Evolutionary conservation across 1,284 basidiomycete species (phyloP).

Genomic region (Apiotrichum montevideense): DNA sequence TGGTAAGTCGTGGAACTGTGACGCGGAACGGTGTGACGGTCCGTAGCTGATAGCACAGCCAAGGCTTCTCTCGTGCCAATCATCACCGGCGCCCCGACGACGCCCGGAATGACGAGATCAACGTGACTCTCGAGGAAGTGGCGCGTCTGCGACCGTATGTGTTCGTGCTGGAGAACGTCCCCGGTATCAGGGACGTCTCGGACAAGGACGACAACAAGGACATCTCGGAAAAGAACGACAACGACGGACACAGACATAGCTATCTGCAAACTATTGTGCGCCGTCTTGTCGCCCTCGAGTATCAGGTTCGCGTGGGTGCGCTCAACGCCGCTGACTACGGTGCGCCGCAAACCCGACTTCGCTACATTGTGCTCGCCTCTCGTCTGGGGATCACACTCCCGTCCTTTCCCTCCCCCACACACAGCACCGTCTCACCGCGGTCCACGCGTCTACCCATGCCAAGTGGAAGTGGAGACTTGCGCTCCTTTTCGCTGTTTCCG

Average conservation of each 20-base stretch:
- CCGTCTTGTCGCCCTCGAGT: conserved; percentile 17
- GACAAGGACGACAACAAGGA: conserved; percentile 17
- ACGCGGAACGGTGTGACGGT: not conserved
- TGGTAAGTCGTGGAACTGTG: conserved; percentile 19
- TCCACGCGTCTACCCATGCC: conserved; percentile 10
- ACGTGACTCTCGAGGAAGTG: conserved; percentile 15
- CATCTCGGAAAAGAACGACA: not conserved
- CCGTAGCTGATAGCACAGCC: conserved; percentile 8
- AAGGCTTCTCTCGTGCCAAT: conserved; percentile 29
- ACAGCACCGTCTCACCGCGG: conserved; percentile 15
- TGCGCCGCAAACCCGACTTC: conserved; percentile 25
- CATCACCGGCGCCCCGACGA: conserved; percentile 13
- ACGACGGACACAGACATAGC: too few relatives aligned
- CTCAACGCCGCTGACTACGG: conserved; percentile 27
- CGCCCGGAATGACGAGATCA: conserved; percentile 23
- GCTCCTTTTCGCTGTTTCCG: not conserved
- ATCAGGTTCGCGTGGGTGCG: conserved; percentile 25
- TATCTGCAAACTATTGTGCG: conserved; percentile 7
- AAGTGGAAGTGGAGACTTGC: conserved; percentile 2
- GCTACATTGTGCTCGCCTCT: conserved; percentile 28
- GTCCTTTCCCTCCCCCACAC: conserved; percentile 23
- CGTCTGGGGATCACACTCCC: conserved; percentile 23
- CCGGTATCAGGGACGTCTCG: conserved; percentile 2
- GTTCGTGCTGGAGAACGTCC: conserved; percentile 34
- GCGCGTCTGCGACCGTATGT: conserved; percentile 19